Evolutionary conservation across 2,329 filamentous ascomycete genomes (phyloP).

Genomic region (Colletotrichum kahawae): DNA sequence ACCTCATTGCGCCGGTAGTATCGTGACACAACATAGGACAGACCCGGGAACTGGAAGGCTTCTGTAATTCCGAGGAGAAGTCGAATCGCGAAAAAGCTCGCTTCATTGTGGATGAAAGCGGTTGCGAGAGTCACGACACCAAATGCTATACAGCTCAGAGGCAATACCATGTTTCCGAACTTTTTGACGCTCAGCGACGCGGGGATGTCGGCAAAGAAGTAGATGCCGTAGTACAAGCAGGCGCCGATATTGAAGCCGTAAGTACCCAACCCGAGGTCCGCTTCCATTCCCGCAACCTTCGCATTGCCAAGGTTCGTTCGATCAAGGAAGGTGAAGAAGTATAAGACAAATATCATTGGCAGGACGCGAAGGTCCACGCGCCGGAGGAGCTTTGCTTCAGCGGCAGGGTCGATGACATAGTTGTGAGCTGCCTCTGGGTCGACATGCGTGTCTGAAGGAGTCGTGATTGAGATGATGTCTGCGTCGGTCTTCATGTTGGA

Average conservation of each 20-base stretch:
- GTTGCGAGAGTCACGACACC: constrained; percentile 64
- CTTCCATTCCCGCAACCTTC: constrained; percentile 43
- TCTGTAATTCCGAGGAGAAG: constrained; percentile 68
- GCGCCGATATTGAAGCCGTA: constrained; percentile 25
- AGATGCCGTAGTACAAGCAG: constrained; percentile 26
- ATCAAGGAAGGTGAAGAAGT: constrained; percentile 61
- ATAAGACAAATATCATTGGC: constrained; percentile 60
- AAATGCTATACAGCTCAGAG: constrained; percentile 50
- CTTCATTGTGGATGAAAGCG: constrained; percentile 60
- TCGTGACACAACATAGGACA: constrained; percentile 69
- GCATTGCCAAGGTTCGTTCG: constrained; percentile 54
- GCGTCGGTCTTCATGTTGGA: not conserved
- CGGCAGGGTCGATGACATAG: constrained; percentile 21
- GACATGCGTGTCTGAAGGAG: not conserved
- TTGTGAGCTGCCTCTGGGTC: constrained; percentile 23
- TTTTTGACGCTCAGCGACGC: constrained; percentile 25
- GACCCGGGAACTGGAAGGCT: constrained; percentile 68
- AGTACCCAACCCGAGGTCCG: constrained; percentile 47
- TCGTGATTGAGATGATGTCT: not conserved
- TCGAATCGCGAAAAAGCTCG: constrained; percentile 55
- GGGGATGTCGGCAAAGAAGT: constrained; percentile 25
- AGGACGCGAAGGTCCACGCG: constrained; percentile 35
- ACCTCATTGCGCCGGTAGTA: constrained; percentile 69
- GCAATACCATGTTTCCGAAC: constrained; percentile 25
- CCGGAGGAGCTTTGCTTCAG: constrained; percentile 23